Percentiles rank a stretch among this genome's conserved stretches.
phyloP scores from a whole-genome alignment of 2,329 filamentous ascomycete species.

The Apiospora rasikravindrae region DNA sequence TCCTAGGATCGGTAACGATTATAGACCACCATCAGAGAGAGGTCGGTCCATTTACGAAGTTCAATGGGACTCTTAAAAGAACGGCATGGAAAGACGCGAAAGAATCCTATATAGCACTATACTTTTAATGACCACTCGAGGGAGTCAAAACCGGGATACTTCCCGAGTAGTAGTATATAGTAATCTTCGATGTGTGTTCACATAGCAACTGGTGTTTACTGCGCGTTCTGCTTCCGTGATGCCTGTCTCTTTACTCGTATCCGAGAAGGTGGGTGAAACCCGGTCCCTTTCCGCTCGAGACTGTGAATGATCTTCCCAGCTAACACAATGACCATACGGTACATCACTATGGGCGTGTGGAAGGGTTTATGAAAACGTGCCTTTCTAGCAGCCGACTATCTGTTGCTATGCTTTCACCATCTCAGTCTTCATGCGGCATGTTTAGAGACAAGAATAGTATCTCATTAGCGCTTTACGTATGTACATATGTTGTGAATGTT shows the following conservation, averaged over 20 bases:
- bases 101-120: conserved; percentile 5
- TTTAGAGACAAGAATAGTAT: not conserved
- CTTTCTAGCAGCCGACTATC: no score
- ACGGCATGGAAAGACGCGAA: not conserved
- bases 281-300: no score
- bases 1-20: conserved; percentile 8
- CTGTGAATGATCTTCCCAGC: no score
- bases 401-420: not conserved
- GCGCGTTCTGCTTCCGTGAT: not conserved
- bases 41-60: conserved; percentile 9
- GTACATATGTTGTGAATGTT: not conserved
- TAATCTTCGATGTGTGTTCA: conserved; percentile 8
- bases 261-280: no score
- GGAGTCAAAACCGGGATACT: conserved; percentile 1
- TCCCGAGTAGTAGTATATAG: conserved; percentile 5
- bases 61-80: not conserved
- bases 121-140: conserved; percentile 4
- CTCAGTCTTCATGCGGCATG: not conserved
- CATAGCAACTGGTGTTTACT: not conserved
- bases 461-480: not conserved
- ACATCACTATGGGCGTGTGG: no score
- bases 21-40: not conserved
- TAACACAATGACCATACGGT: no score
- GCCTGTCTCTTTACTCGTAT: no score
- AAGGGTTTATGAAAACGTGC: no score